These are phyloP conservation scores for Populus hybrid DNA, from an alignment of 441 rosid genomes.

Conservation along the genomic window DNA sequence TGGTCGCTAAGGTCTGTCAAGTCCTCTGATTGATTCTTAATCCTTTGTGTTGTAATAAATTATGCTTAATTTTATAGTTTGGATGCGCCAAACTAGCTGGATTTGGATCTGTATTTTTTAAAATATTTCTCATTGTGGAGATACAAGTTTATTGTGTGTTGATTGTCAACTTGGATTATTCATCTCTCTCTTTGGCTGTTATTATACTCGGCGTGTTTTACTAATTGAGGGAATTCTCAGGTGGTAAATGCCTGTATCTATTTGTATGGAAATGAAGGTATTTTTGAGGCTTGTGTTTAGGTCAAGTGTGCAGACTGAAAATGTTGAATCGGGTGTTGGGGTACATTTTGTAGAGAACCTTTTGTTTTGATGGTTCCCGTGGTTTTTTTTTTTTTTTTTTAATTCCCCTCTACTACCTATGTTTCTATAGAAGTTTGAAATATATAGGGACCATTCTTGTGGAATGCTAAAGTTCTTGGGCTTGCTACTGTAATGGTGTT, in stretches of 20 bases:
- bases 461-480: neutral
- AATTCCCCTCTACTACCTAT: neutral
- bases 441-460: neutral
- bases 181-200: neutral
- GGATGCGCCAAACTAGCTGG: neutral
- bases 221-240: neutral
- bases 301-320: conserved; percentile 41
- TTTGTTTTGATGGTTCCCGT: neutral
- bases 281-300: conserved; percentile 28
- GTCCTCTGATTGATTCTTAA: neutral
- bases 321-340: conserved; percentile 42
- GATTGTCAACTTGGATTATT: neutral
- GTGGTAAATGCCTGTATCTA: neutral
- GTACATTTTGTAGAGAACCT: conserved; percentile 22
- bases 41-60: neutral
- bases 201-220: neutral
- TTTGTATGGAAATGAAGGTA: neutral
- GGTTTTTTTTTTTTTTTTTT: neutral
- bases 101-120: neutral
- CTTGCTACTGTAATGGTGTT: neutral
- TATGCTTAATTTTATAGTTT: neutral
- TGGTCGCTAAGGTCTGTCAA: conserved; percentile 63
- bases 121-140: neutral
- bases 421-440: neutral
- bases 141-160: neutral